These are phyloP conservation scores for Leccinum imitatum DNA, from an alignment of 768 basidiomycete species.

Conservation along the genomic window DNA sequence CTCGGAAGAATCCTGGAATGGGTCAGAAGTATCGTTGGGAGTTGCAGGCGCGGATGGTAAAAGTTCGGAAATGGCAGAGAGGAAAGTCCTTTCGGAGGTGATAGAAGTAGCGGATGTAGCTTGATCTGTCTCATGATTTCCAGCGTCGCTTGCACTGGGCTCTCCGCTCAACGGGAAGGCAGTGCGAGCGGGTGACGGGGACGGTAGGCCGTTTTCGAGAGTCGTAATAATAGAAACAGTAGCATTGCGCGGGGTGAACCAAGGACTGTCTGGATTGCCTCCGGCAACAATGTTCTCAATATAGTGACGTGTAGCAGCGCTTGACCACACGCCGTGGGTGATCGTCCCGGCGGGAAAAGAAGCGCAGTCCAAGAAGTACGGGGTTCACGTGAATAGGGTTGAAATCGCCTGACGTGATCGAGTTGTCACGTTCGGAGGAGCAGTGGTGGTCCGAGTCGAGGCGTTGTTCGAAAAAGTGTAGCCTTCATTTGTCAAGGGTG, in stretches of 20 bases:
- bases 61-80: conserved; percentile 54
- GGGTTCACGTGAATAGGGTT: too few relatives aligned
- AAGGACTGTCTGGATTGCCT: conserved; percentile 36
- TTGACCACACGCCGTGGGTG: too few relatives aligned
- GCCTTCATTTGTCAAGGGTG: too few relatives aligned
- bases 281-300: too few relatives aligned
- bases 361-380: too few relatives aligned
- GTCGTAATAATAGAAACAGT: conserved; percentile 4
- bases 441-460: too few relatives aligned
- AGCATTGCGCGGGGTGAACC: conserved; percentile 59
- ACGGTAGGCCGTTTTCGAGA: conserved; percentile 23
- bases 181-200: conserved; percentile 34
- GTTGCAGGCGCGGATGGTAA: conserved; percentile 54
- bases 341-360: too few relatives aligned
- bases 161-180: conserved; percentile 30
- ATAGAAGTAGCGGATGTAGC: conserved; percentile 44
- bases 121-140: conserved; percentile 26
- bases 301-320: too few relatives aligned
- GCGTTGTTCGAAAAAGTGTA: too few relatives aligned
- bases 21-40: conserved; percentile 51
- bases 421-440: too few relatives aligned
- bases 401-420: too few relatives aligned
- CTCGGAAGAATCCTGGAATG: conserved; percentile 36
- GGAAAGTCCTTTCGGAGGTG: conserved; percentile 45
- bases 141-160: conserved; percentile 8